phyloP scores from a whole-genome alignment of 2,329 filamentous ascomycete species.

The Ramularia endophylla region DNA sequence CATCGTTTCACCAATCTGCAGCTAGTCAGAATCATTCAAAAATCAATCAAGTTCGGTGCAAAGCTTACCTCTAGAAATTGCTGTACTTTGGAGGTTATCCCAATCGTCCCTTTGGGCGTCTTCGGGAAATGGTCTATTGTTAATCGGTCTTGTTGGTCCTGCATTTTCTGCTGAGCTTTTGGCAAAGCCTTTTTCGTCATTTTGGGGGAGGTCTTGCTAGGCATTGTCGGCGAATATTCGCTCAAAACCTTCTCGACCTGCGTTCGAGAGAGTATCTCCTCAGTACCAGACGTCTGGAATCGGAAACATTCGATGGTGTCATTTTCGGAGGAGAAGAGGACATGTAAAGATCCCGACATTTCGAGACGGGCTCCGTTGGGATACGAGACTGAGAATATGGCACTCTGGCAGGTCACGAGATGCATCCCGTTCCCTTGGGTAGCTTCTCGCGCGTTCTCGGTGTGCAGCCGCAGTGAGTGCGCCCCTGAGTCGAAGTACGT shows the following conservation, averaged over 20 bases:
- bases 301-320: conserved; percentile 82
- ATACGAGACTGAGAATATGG: conserved; percentile 86
- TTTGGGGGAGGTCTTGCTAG: conserved; percentile 41
- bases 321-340: conserved; percentile 65
- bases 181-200: conserved; percentile 49
- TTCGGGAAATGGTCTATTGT: conserved; percentile 41
- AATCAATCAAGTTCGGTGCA: neutral
- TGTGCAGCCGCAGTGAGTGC: conserved; percentile 75
- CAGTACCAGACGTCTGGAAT: conserved; percentile 68
- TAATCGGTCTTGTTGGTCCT: conserved; percentile 41
- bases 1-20: conserved; percentile 59
- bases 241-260: conserved; percentile 44
- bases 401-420: conserved; percentile 68
- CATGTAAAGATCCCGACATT: conserved; percentile 62
- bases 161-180: conserved; percentile 32
- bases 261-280: conserved; percentile 75
- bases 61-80: conserved; percentile 55
- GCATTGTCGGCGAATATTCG: conserved; percentile 46
- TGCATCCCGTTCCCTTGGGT: conserved; percentile 58
- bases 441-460: conserved; percentile 61
- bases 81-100: conserved; percentile 52
- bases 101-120: conserved; percentile 45
- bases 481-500: conserved; percentile 85
- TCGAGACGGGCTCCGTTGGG: conserved; percentile 61
- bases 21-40: conserved; percentile 6